Evolutionary conservation across 768 basidiomycete species (phyloP).

Genomic region (Suillus lakei): DNA sequence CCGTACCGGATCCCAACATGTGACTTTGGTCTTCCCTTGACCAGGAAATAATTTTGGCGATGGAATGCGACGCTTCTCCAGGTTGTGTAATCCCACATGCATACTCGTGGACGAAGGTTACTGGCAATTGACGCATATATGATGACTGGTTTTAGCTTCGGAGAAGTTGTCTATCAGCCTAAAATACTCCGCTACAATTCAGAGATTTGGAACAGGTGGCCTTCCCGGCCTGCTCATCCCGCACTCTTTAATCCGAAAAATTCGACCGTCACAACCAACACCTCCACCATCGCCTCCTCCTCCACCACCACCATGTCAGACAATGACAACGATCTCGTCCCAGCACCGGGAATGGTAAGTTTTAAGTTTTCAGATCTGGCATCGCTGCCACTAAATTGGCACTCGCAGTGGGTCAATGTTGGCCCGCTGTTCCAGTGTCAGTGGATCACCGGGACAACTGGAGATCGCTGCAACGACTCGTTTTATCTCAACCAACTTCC

Average conservation of each 20-base stretch:
- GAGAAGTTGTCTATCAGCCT: too few species aligned
- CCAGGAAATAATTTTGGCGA: not conserved
- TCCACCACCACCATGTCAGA: not conserved
- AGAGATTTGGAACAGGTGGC: not conserved
- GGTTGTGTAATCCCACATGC: not conserved
- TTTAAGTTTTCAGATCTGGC: not conserved
- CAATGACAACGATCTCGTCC: not conserved
- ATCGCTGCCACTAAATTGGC: not conserved
- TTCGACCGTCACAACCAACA: not conserved
- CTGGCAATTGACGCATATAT: not conserved
- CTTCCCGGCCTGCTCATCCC: not conserved
- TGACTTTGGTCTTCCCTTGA: not conserved
- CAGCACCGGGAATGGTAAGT: not conserved
- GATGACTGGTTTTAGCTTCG: too few species aligned
- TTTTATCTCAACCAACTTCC: slow-evolving; percentile 12
- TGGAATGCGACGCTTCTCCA: not conserved
- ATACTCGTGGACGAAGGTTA: not conserved
- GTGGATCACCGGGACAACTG: too few species aligned
- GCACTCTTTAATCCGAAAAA: not conserved
- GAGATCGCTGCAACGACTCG: not conserved
- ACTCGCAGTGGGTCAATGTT: not conserved
- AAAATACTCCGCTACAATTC: too few species aligned
- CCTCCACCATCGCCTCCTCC: not conserved
- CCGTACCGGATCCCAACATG: not conserved
- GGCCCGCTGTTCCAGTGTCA: not conserved